phyloP scores from a whole-genome alignment of 2,329 filamentous ascomycete genomes.

The Colletotrichum horii region DNA sequence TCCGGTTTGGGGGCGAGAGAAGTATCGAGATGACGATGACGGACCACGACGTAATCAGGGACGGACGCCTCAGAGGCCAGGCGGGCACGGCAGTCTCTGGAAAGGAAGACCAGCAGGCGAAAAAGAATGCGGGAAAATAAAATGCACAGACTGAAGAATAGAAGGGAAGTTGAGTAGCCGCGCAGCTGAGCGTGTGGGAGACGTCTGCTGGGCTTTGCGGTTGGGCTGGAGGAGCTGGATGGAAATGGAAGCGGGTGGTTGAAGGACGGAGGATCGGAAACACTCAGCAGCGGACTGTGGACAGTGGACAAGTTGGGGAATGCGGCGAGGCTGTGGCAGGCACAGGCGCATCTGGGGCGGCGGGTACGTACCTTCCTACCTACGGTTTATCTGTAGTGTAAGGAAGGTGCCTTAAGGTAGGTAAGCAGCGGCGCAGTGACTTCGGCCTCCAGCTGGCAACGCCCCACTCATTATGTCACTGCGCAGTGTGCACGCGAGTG shows the following conservation, averaged over 20 bases:
- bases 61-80: background rate
- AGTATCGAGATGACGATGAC: background rate
- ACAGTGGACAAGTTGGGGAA: conserved; percentile 11
- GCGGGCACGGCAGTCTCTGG: background rate
- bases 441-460: background rate
- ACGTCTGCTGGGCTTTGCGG: background rate
- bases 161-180: background rate
- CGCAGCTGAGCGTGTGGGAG: background rate
- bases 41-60: conserved; percentile 21
- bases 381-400: no score
- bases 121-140: conserved; percentile 15
- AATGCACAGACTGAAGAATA: background rate
- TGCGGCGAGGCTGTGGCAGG: conserved; percentile 17
- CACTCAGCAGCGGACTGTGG: background rate
- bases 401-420: no score
- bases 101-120: conserved; percentile 9
- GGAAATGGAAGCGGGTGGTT: background rate
- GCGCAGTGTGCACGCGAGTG: background rate
- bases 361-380: background rate
- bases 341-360: background rate
- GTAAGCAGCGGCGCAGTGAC: background rate
- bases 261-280: background rate
- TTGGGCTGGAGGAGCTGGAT: background rate
- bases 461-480: conserved; percentile 15
- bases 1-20: background rate